These are phyloP conservation scores for Mortierella sp. DNA, from an alignment of 371 early-diverging fungal species.

Conservation along the genomic window DNA sequence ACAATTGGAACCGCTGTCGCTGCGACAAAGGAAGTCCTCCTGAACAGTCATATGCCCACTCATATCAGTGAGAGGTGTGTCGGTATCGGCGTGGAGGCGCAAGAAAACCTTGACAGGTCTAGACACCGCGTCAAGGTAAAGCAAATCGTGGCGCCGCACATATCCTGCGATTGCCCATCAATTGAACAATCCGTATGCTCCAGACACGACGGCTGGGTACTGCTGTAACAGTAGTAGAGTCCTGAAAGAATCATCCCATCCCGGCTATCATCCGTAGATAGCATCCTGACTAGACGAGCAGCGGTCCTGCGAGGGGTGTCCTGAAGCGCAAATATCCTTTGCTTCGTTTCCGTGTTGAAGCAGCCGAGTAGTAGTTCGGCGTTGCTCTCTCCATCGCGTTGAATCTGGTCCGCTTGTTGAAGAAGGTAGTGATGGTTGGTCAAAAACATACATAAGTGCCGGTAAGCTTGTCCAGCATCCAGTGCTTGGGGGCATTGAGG, in stretches of 20 bases:
- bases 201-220: not conserved
- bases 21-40: no score
- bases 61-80: not conserved
- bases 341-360: not conserved
- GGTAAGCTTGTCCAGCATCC: conserved; percentile 99
- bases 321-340: not conserved
- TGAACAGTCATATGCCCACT: not conserved
- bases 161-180: not conserved
- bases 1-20: no score
- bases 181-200: not conserved
- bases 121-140: not conserved
- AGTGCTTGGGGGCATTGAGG: conserved; percentile 99
- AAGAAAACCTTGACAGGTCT: not conserved
- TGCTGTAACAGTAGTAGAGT: not conserved
- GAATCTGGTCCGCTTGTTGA: not conserved
- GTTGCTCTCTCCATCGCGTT: not conserved
- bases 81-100: not conserved
- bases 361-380: not conserved
- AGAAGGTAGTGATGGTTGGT: not conserved
- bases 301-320: not conserved
- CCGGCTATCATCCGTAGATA: not conserved
- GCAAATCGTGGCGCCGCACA: not conserved
- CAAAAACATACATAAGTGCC: conserved; percentile 85
- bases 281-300: not conserved
- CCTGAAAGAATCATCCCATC: not conserved